Percentiles rank a stretch among this genome's conserved stretches.
Conservation (phyloP, 1,284 basidiomycete genomes). For the Ceratobasidium theobromae region DNA sequence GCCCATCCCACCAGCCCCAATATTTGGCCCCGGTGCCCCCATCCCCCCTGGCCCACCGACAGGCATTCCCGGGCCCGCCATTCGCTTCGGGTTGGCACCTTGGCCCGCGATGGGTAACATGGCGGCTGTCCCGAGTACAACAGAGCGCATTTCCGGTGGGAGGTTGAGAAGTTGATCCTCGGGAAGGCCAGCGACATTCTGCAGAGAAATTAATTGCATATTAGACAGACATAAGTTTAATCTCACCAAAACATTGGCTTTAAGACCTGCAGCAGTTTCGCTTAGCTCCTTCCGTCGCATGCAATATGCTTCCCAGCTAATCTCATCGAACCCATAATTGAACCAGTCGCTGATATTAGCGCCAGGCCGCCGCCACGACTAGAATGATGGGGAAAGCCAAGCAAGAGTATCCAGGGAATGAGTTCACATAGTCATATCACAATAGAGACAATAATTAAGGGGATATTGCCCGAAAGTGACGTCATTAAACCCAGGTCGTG, state of each 20-base stretch:
- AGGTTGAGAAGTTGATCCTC: conserved; percentile 68
- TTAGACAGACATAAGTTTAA: conserved; percentile 31
- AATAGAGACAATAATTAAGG: not conserved
- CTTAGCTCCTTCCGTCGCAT: conserved; percentile 81
- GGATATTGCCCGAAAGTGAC: not conserved
- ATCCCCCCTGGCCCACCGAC: conserved; percentile 36
- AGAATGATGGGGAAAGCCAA: not conserved
- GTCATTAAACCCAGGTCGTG: conserved; percentile 24
- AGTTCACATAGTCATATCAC: not conserved
- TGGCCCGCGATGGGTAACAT: conserved; percentile 60
- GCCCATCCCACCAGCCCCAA: conserved; percentile 46
- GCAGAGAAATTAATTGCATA: conserved; percentile 6
- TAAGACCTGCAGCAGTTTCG: conserved; percentile 73
- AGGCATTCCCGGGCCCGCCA: conserved; percentile 22
- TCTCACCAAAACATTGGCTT: conserved; percentile 72
- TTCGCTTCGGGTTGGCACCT: conserved; percentile 46
- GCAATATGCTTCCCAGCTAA: conserved; percentile 91
- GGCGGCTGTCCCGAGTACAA: conserved; percentile 70
- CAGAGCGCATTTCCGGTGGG: conserved; percentile 75
- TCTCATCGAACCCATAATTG: conserved; percentile 98
- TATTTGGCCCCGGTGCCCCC: conserved; percentile 57
- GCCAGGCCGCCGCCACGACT: conserved; percentile 82
- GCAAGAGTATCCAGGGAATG: not conserved
- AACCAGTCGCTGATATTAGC: conserved; percentile 97
- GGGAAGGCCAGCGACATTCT: conserved; percentile 79